phyloP scores from a whole-genome alignment of 2,329 filamentous ascomycete species.

The Eutypa lata region DNA sequence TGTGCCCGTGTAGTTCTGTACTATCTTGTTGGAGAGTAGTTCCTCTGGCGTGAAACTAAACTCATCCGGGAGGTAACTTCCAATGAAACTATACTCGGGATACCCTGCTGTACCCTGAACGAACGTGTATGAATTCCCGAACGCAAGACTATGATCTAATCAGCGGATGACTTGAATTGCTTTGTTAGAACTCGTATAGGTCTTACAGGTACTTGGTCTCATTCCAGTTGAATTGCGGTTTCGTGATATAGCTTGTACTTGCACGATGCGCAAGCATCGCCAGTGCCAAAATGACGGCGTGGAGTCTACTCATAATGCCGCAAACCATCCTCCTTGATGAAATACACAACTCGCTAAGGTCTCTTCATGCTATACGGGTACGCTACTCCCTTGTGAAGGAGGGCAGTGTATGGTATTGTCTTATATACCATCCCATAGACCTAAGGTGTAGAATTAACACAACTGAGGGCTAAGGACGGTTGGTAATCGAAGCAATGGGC shows the following conservation, averaged over 20 bases:
- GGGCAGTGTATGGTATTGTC: not conserved
- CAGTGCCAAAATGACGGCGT: not conserved
- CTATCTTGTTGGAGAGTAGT: slow-evolving; percentile 45
- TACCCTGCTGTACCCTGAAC: slow-evolving; percentile 51
- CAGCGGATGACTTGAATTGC: not conserved
- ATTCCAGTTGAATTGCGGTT: slow-evolving; percentile 16
- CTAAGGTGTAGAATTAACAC: no score
- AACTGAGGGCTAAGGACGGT: no score
- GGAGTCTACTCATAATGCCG: not conserved
- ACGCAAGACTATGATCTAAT: slow-evolving; percentile 34
- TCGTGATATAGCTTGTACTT: not conserved
- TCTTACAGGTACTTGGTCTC: slow-evolving; percentile 21
- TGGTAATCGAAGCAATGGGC: no score
- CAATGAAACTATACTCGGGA: slow-evolving; percentile 52
- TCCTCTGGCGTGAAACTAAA: slow-evolving; percentile 40
- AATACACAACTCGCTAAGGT: no score
- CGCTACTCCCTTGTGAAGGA: no score
- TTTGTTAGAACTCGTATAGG: not conserved
- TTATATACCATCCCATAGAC: not conserved
- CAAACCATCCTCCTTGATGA: not conserved
- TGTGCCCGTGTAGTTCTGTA: slow-evolving; percentile 49
- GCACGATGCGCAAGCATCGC: not conserved
- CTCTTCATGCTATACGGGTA: no score
- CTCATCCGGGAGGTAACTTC: slow-evolving; percentile 40
- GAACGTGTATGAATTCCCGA: slow-evolving; percentile 51